Evolutionary conservation across 2,329 filamentous ascomycete species (phyloP).

Genomic region (Stachybotrys chlorohalonatus): DNA sequence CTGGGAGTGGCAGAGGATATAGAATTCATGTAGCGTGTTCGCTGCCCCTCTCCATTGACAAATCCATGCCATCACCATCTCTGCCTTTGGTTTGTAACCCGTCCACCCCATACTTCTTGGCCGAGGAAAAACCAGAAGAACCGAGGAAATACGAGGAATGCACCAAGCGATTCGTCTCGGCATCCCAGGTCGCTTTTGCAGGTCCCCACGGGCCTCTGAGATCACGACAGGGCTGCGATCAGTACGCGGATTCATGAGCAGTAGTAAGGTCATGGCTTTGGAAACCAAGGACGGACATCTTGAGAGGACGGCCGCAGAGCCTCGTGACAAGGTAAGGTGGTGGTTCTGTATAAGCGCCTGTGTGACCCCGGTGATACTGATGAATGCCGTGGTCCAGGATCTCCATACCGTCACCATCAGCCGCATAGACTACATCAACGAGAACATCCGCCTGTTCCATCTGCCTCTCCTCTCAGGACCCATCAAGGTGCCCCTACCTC

Average conservation of each 20-base stretch:
- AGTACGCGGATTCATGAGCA: not conserved
- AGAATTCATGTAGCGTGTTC: no score
- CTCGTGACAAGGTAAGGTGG: slow-evolving; percentile 47
- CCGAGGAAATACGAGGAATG: no score
- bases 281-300: slow-evolving; percentile 36
- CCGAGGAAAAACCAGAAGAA: no score
- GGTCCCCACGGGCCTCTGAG: no score
- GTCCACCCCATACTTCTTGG: no score
- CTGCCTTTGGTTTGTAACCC: no score
- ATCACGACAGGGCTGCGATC: not conserved
- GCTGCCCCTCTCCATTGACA: not conserved
- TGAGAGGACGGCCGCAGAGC: slow-evolving; percentile 65
- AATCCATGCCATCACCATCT: not conserved
- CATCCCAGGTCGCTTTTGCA: no score
- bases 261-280: not conserved
- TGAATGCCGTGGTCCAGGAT: slow-evolving; percentile 17
- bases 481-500: slow-evolving; percentile 31
- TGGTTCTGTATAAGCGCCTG: no score
- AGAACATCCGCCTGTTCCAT: slow-evolving; percentile 57
- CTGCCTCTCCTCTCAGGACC: slow-evolving; percentile 44
- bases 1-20: not conserved
- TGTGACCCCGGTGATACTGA: not conserved
- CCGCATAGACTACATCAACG: slow-evolving; percentile 55
- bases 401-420: slow-evolving; percentile 55
- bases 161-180: no score